Evolutionary conservation across 768 basidiomycete genomes (phyloP).

Genomic region (Heimioporus sp.): DNA sequence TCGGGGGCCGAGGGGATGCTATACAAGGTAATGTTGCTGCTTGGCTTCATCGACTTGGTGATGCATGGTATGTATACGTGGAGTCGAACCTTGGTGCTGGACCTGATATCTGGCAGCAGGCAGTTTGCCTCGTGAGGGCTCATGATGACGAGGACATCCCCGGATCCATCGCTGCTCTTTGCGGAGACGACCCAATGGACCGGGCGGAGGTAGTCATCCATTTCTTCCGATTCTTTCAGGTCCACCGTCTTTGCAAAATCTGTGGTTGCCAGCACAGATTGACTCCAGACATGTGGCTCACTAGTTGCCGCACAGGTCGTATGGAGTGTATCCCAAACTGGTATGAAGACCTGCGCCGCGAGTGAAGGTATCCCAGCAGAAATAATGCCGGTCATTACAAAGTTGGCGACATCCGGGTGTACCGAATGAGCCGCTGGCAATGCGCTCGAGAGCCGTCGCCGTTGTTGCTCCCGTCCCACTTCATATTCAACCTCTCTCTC

Average conservation of each 20-base stretch:
- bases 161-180: background rate
- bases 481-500: conserved; percentile 44
- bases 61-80: conserved; percentile 42
- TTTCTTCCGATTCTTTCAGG: background rate
- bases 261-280: background rate
- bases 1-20: conserved; percentile 18
- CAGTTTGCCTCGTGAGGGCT: conserved; percentile 40
- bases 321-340: background rate
- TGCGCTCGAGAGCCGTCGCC: conserved; percentile 32
- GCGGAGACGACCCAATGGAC: background rate
- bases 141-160: conserved; percentile 30
- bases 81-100: conserved; percentile 32
- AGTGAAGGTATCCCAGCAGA: no score
- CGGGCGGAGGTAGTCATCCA: background rate
- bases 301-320: background rate
- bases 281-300: background rate
- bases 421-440: conserved; percentile 17
- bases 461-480: conserved; percentile 37
- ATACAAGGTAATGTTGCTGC: conserved; percentile 30
- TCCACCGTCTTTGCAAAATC: background rate
- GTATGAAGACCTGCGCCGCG: background rate
- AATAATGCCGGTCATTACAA: conserved; percentile 15
- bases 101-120: conserved; percentile 36
- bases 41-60: conserved; percentile 14
- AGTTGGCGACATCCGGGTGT: conserved; percentile 9